Conservation (phyloP, 345 rosid genomes). For the Euclidium syriacum region DNA sequence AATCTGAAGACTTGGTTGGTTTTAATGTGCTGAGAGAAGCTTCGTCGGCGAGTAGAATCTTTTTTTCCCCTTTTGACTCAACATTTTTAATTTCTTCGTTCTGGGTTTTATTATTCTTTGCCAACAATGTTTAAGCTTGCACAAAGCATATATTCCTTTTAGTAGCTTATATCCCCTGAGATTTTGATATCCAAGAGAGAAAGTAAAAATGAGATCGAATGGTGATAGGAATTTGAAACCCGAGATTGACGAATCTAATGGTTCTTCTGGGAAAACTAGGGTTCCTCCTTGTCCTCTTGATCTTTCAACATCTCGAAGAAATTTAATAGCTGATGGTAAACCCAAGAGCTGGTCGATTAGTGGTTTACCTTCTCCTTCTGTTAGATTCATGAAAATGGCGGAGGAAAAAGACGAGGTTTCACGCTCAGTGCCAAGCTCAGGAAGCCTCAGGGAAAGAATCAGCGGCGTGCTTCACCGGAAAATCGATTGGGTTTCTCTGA, state of each 20-base stretch:
- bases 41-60: slow-evolving; percentile 13
- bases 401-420: slow-evolving; percentile 60
- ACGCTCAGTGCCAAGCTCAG: slow-evolving; percentile 47
- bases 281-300: slow-evolving; percentile 36
- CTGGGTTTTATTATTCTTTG: slow-evolving; percentile 20
- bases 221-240: slow-evolving; percentile 34
- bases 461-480: slow-evolving; percentile 48
- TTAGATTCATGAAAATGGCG: slow-evolving; percentile 57
- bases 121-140: slow-evolving; percentile 21
- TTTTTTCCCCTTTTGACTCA: neutral
- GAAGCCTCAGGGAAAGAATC: slow-evolving; percentile 57
- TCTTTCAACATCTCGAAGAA: slow-evolving; percentile 43
- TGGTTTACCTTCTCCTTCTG: slow-evolving; percentile 51
- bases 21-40: slow-evolving; percentile 5
- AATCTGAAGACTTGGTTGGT: slow-evolving; percentile 10
- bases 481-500: slow-evolving; percentile 58
- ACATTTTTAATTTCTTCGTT: neutral
- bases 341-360: slow-evolving; percentile 25
- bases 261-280: slow-evolving; percentile 6
- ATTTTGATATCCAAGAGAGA: neutral
- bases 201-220: slow-evolving; percentile 42
- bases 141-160: slow-evolving; percentile 17
- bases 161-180: neutral
- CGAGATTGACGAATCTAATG: slow-evolving; percentile 44
- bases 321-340: slow-evolving; percentile 34